phyloP scores from a whole-genome alignment of 2,329 filamentous ascomycete species.

The Sclerotinia borealis region DNA sequence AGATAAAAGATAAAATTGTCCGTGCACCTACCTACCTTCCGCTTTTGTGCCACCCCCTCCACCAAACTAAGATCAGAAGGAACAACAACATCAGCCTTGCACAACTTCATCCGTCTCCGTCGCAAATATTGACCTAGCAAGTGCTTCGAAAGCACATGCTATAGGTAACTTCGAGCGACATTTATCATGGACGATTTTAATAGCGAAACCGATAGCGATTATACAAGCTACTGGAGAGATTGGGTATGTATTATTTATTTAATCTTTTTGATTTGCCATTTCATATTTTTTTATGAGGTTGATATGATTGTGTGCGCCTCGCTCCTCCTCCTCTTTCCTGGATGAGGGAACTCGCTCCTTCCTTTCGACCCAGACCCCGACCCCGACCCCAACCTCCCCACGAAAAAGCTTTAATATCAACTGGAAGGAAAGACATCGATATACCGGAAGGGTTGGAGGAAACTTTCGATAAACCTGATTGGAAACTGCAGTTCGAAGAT shows the following conservation, averaged over 20 bases:
- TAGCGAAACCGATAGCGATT: constrained; percentile 97
- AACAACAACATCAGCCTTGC: constrained; percentile 11
- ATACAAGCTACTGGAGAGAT: constrained; percentile 98
- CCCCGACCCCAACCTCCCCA: neutral
- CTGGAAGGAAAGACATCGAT: neutral
- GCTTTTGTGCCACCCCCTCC: constrained; percentile 12
- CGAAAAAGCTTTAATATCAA: neutral
- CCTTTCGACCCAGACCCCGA: neutral
- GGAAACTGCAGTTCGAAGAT: neutral
- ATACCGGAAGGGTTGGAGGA: neutral
- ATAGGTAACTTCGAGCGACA: constrained; percentile 15
- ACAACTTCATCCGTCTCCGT: neutral
- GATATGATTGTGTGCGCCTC: neutral
- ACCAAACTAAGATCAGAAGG: constrained; percentile 9
- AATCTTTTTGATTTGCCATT: constrained; percentile 15
- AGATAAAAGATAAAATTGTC: neutral
- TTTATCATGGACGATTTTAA: constrained; percentile 87
- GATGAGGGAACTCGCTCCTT: neutral
- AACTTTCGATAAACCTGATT: neutral
- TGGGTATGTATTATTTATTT: constrained; percentile 62
- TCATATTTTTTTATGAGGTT: constrained; percentile 2
- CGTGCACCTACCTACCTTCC: neutral
- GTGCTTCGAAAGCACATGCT: constrained; percentile 29
- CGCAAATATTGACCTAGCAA: constrained; percentile 21
- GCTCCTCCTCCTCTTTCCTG: neutral